Evolutionary conservation across 176 grass and related monocot genomes (phyloP), one percentile per base, ranked within the genome.

Genomic region (Puccinellia tenuiflora): DNA sequence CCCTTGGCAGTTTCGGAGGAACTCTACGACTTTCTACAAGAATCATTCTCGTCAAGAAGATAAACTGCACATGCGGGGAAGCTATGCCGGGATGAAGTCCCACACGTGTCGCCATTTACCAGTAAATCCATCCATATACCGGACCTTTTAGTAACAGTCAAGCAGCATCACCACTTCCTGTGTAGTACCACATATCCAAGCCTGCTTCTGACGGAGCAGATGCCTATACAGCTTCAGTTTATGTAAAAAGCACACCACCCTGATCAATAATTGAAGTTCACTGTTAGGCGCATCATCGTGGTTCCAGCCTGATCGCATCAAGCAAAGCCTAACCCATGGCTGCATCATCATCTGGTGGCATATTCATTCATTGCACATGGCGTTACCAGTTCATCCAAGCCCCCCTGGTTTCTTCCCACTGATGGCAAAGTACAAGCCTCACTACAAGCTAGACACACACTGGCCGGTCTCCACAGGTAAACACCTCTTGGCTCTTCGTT

Each of bases 1-100:
- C 93, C 97, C 47, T 76, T 81, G 38, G 62, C 89, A 14, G 88
- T 99, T 17, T 86, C 85, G 4, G 87, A 99, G 33, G 91, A 99
- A 57, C 82, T 99, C 37, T 88, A 94, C 68, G 79, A 56, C 30
- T 99, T 96, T 78, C 83, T 99, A 2, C 69, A 89, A 40, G 87
- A 87, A 56, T 73, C 78, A 52, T 81, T 83, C 66, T 28, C 78
- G 22, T 25, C 77, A 47, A 78, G 48, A 76, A 81, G 79, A 51
- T 90, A 73, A 94, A 66, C 65, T n/a, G n/a, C n/a, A n/a, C n/a
- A n/a, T n/a, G n/a, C n/a, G n/a, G n/a, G 22, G 75, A 38, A 75
- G 20, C n/a, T 64, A 28, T 0, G 3, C 18, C 9, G 17, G 11
- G 51, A 33, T 47, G 16, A 70, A 77, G 74, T 21, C 51, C 34